A percentile compares a stretch with the other conserved stretches of the same genome.
Conservation (phyloP, 2,329 filamentous ascomycete genomes). For the Sporothrix dimorphospora region DNA sequence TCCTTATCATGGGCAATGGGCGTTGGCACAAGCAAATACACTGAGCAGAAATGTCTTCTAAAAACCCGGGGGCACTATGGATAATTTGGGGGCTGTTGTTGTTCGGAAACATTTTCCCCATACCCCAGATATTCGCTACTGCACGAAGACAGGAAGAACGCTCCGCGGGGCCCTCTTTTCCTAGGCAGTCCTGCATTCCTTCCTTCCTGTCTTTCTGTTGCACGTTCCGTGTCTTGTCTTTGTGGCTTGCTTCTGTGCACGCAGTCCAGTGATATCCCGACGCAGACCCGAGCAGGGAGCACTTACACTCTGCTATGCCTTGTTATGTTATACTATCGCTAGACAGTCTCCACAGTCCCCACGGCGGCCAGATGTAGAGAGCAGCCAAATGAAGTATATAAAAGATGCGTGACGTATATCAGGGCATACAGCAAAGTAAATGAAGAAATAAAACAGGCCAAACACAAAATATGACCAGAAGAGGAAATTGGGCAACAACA, state of each 20-base stretch:
- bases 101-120: constrained; percentile 20
- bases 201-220: neutral
- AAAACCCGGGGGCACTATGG: constrained; percentile 21
- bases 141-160: neutral
- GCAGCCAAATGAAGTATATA: neutral
- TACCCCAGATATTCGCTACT: constrained; percentile 14
- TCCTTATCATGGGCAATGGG: neutral
- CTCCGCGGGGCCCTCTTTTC: neutral
- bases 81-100: constrained; percentile 17
- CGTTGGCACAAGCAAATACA: neutral
- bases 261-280: neutral
- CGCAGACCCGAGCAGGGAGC: neutral
- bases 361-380: neutral
- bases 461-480: constrained; percentile 9
- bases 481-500: neutral
- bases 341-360: neutral
- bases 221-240: neutral
- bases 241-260: neutral
- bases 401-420: neutral
- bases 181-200: neutral
- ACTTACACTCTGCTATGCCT: neutral
- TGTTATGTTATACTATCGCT: neutral
- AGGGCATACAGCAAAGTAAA: neutral
- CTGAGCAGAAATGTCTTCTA: neutral
- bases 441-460: neutral